Base-by-base conservation (phyloP, 768 basidiomycete genomes). In the Tylopilus felleus region DNA sequence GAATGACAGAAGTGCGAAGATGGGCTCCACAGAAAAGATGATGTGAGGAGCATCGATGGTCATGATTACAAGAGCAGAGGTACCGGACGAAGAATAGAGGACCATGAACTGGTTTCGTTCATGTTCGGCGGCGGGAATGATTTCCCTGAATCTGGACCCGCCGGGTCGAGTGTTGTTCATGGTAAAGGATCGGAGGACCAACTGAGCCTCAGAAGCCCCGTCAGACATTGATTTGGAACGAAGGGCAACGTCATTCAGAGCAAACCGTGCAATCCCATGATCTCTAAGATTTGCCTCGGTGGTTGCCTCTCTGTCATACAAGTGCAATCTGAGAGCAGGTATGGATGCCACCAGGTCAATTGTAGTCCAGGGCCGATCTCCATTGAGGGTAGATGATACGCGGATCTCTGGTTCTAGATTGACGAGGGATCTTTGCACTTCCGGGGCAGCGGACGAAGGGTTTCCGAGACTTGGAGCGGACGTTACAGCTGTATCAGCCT, bases 21-120 rank as follows among this genome's bases (percentile, higher is more conserved):
- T 78, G 2, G 93, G 96, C 56, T 98, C 93, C 19, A 96, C 77
- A 2, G 96, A 87, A 63, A 99, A 90, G 53, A 98, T 89, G 61
- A 98, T 77, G 65, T 88, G 83, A 6, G 97, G 97, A 21, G 92
- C 93, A 64, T 99, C 97, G 27, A 99, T 77, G 1, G 91, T 93
- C 31, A 96, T 74, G 52, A 98, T 80, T 7, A 85, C 86, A n/a
- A 93, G 76, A 4, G 90, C 77, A 35, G 84, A 76, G 21, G 73
- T 66, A 16, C 87, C 85, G 12, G 92, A 79, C 59, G 80, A 80
- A 2, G 90, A 90, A 69, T 90, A 98, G 29, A 97, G 80, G 17
- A 97, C 66, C 91, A 96, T 97, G 66, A 98, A 88, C 64, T 97
- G 93, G 55, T 95, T 94, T 47, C 90, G 77, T 55, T 86, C 81